Conservation (phyloP, 1,284 basidiomycete species). For the Ustilago loliicola region DNA sequence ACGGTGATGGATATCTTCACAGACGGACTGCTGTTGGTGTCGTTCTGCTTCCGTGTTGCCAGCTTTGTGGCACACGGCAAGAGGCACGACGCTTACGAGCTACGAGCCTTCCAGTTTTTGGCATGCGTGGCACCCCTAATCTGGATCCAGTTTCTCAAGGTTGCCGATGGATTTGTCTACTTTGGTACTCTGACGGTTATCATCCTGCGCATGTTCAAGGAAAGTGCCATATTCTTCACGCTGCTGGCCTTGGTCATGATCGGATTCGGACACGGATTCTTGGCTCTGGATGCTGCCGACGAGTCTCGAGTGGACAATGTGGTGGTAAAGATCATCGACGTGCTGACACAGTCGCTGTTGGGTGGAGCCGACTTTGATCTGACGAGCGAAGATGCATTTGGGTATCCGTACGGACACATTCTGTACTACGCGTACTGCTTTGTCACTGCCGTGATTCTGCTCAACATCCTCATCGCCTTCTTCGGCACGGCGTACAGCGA, state of each 20-base stretch:
- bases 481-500: constrained; percentile 72
- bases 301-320: constrained; percentile 76
- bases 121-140: constrained; percentile 64
- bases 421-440: constrained; percentile 77
- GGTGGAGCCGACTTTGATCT: constrained; percentile 68
- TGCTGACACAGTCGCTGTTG: constrained; percentile 83
- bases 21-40: constrained; percentile 48
- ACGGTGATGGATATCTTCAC: constrained; percentile 59
- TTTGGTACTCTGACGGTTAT: constrained; percentile 61
- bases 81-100: constrained; percentile 41
- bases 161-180: constrained; percentile 73
- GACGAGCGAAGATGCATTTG: constrained; percentile 44
- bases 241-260: constrained; percentile 83
- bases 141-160: constrained; percentile 61
- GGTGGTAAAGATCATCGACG: constrained; percentile 77
- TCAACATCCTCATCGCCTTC: constrained; percentile 86
- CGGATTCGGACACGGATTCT: constrained; percentile 87
- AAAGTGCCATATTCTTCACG: constrained; percentile 76
- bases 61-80: constrained; percentile 51
- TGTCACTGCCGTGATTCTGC: constrained; percentile 53
- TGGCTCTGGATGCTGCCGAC: constrained; percentile 90
- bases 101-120: constrained; percentile 61
- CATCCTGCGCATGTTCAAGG: constrained; percentile 83
- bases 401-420: constrained; percentile 76
- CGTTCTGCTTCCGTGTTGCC: constrained; percentile 55